Evolutionary conservation across 164 flowering plant genomes (phyloP), one percentile per base, ranked within the genome.

Genomic region (Chimonanthus praecox): DNA sequence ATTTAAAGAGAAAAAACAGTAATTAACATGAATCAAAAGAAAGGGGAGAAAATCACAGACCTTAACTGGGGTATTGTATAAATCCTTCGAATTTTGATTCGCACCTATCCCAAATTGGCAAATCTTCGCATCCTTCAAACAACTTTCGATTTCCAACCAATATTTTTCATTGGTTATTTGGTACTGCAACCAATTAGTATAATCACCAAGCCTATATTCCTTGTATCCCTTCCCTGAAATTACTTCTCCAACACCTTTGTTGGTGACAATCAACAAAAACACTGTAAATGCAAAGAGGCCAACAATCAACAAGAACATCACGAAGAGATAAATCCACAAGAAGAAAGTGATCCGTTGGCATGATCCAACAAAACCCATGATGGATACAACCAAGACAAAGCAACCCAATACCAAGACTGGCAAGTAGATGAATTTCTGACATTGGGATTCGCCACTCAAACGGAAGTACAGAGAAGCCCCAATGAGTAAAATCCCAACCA

Each of bases 101-200:
- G 33, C 71, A 4, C 7, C 71, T 1, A 9, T n/a, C 0, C 68
- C 78, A 5, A 80, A 64, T 7, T 45, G 62, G 69, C 95, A 92
- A 68, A 88, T 71, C 3, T 76, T 47, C 5, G 80, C 73, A 0
- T 85, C 89, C 6, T 75, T 58, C 86, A 92, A 77, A 78, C 95
- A 90, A 72, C 81, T 82, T 77, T 47, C 82, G 16, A 90, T 78
- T 15, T 63, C 61, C 6, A 62, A 73, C 95, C 97, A 92, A 7
- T 87, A 80, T 7, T 74, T 10, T 2, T 48, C 84, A 73, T 83
- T 80, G 7, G 74, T 75, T 0, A 87, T 85, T 51, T 84, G 73
- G 5, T 77, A 80, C 72, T 83, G 84, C 79, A 91, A 65, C 90
- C 92, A 91, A 61, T 87, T 66, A 4, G 90, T 83, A 70, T 87